Conservation (phyloP, 2,329 filamentous ascomycete genomes). For the Claviceps monticola region DNA sequence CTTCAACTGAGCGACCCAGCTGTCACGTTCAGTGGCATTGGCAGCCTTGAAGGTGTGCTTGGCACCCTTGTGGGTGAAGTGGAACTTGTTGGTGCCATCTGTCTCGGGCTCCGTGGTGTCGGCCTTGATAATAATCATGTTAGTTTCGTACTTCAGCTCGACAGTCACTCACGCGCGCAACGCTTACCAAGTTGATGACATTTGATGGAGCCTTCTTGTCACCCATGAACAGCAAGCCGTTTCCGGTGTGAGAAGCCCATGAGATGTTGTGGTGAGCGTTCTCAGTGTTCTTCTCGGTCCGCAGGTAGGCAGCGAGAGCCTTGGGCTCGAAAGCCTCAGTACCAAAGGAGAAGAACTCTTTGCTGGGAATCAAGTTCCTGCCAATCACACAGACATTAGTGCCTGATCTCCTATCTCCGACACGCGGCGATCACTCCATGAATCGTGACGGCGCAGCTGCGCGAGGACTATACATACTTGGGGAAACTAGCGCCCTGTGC, state of each 20-base stretch:
- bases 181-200: constrained; percentile 70
- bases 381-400: constrained; percentile 23
- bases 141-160: too few species aligned
- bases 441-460: neutral
- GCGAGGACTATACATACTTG: constrained; percentile 50
- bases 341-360: constrained; percentile 87
- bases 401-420: too few species aligned
- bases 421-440: neutral
- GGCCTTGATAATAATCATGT: constrained; percentile 22
- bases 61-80: constrained; percentile 70
- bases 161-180: too few species aligned
- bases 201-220: constrained; percentile 72
- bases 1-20: constrained; percentile 81
- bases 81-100: constrained; percentile 69
- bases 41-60: constrained; percentile 89
- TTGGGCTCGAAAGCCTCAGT: constrained; percentile 60
- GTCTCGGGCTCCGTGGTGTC: constrained; percentile 57
- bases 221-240: constrained; percentile 84
- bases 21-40: constrained; percentile 65
- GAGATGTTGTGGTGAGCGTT: constrained; percentile 66
- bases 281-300: constrained; percentile 71
- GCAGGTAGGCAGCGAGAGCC: constrained; percentile 62
- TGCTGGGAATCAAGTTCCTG: constrained; percentile 73
- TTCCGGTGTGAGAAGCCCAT: constrained; percentile 88
- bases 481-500: constrained; percentile 64